Conservation (phyloP, 2,329 filamentous ascomycete genomes). For the Hirsutella minnesotensis region DNA sequence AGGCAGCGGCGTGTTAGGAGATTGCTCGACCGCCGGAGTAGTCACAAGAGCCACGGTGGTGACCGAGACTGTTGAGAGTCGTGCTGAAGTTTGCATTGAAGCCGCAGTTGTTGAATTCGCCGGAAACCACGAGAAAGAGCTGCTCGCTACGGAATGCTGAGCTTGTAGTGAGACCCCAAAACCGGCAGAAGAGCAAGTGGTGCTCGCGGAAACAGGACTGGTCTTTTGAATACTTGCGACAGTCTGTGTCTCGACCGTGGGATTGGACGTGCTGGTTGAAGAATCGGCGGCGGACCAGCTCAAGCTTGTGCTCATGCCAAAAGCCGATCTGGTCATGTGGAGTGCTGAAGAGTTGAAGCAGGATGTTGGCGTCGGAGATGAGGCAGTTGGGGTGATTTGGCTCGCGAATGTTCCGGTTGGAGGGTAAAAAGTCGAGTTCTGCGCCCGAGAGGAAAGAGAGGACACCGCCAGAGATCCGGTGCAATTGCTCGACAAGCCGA, state of each 20-base stretch:
- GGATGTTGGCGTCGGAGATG: background rate
- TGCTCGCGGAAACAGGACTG: background rate
- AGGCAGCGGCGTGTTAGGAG: background rate
- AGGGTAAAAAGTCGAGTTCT: background rate
- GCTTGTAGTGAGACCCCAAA: background rate
- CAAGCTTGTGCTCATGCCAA: background rate
- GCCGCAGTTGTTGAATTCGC: background rate
- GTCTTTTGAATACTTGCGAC: background rate
- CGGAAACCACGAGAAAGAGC: background rate
- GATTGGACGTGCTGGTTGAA: too few species aligned
- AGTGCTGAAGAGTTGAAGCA: slow-evolving; percentile 1
- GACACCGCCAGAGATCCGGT: background rate
- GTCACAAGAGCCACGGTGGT: background rate
- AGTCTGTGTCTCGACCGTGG: background rate
- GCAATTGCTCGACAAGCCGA: background rate
- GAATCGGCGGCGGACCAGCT: background rate
- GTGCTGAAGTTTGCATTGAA: background rate
- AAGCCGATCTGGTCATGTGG: background rate
- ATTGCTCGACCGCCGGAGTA: background rate
- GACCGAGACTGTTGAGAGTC: too few species aligned
- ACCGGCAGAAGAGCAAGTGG: background rate
- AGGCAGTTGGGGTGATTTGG: background rate
- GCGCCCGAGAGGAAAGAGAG: background rate
- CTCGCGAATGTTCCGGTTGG: background rate
- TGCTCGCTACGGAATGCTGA: background rate